Evolutionary conservation across 768 basidiomycete species (phyloP).

Genomic region (Phlebiopsis flavidoalba): DNA sequence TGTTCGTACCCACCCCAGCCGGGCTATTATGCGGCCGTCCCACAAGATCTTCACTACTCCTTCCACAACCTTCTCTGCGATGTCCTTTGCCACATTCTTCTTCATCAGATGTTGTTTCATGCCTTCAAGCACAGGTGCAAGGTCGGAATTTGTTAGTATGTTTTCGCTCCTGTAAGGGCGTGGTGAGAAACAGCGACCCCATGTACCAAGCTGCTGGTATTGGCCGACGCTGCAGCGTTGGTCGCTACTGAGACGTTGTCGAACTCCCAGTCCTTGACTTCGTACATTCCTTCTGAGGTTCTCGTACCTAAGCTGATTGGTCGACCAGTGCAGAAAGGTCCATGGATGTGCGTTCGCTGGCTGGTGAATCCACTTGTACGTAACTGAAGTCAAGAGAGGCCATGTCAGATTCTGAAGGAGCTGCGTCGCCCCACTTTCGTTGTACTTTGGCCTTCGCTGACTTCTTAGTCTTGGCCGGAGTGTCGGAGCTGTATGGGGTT

Average conservation of each 20-base stretch:
- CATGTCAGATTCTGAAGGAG: slow-evolving; percentile 84
- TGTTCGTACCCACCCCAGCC: slow-evolving; percentile 43
- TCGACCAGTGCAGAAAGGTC: slow-evolving; percentile 65
- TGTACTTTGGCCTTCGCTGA: slow-evolving; percentile 55
- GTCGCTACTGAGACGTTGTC: slow-evolving; percentile 46
- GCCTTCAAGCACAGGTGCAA: slow-evolving; percentile 81
- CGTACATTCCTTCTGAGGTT: slow-evolving; percentile 66
- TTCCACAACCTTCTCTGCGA: slow-evolving; percentile 91
- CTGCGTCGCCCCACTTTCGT: slow-evolving; percentile 90
- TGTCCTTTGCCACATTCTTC: slow-evolving; percentile 97
- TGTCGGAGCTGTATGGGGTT: slow-evolving; percentile 46
- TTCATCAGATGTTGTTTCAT: slow-evolving; percentile 99
- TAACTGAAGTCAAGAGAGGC: slow-evolving; percentile 85
- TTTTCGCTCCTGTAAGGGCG: slow-evolving; percentile 80
- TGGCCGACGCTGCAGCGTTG: slow-evolving; percentile 27
- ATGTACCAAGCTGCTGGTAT: slow-evolving; percentile 41
- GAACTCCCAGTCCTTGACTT: slow-evolving; percentile 86
- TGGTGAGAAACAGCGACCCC: slow-evolving; percentile 75
- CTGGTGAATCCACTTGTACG: slow-evolving; percentile 35
- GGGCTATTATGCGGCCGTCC: slow-evolving; percentile 34
- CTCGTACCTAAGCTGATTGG: slow-evolving; percentile 71
- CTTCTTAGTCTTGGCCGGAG: slow-evolving; percentile 30
- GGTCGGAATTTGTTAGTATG: slow-evolving; percentile 69
- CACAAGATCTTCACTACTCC: slow-evolving; percentile 84
- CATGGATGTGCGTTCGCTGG: slow-evolving; percentile 28